phyloP scores from a whole-genome alignment of 768 basidiomycete species.

The Amanita pallidorosea region DNA sequence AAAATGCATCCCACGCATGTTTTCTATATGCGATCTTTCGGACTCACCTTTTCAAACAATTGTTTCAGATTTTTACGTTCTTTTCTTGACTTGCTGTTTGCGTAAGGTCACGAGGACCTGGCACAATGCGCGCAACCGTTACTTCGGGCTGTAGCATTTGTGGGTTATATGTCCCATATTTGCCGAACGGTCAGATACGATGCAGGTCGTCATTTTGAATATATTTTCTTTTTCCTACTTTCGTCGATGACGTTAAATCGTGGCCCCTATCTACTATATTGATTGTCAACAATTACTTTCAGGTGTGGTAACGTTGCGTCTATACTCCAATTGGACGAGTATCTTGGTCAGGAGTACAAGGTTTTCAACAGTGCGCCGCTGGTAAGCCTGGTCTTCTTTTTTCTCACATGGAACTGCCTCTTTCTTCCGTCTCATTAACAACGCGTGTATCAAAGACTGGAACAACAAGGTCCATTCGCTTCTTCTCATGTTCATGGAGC shows the following conservation, averaged over 20 bases:
- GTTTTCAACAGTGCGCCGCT: slow-evolving; percentile 87
- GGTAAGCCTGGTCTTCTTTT: slow-evolving; percentile 32
- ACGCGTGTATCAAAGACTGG: background rate
- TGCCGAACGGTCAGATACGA: background rate
- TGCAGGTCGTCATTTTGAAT: background rate
- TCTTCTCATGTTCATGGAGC: background rate
- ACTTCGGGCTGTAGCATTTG: background rate
- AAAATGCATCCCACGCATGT: slow-evolving; percentile 3
- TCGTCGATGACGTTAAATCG: background rate
- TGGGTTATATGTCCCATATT: background rate
- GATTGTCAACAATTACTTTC: background rate
- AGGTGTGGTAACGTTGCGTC: slow-evolving; percentile 96
- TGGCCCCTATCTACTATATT: slow-evolving; percentile 2
- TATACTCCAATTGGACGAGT: slow-evolving; percentile 88
- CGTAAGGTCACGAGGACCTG: background rate
- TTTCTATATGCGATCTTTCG: slow-evolving; percentile 1
- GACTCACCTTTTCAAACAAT: background rate
- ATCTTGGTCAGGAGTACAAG: slow-evolving; percentile 90
- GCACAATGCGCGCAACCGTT: background rate
- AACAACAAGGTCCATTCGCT: background rate
- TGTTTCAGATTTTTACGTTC: background rate
- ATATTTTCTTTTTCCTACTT: background rate
- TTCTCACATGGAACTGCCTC: background rate
- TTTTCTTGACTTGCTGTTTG: background rate
- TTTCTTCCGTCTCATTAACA: slow-evolving; percentile 3